These are phyloP conservation scores for Myriosclerotinia duriaeana DNA, from an alignment of 2,329 filamentous ascomycete genomes.

Conservation along the genomic window DNA sequence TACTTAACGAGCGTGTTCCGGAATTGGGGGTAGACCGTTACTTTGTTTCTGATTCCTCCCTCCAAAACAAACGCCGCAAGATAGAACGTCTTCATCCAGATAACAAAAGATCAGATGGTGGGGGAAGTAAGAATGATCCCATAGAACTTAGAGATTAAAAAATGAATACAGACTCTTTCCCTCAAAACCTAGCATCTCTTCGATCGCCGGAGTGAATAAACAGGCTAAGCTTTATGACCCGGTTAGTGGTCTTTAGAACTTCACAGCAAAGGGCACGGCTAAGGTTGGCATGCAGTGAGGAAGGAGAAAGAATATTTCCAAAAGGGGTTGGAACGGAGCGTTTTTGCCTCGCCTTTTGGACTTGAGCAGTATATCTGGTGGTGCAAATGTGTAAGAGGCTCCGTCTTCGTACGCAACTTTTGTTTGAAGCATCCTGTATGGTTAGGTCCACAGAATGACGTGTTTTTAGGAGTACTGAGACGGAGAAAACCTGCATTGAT, in stretches of 20 bases:
- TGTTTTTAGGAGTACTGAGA: neutral
- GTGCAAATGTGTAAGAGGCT: neutral
- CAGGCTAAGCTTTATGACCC: neutral
- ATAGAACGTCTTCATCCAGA: neutral
- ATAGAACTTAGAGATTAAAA: neutral
- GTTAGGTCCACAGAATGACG: neutral
- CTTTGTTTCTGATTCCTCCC: neutral
- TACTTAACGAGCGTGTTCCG: neutral
- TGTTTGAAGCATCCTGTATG: neutral
- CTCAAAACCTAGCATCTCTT: neutral
- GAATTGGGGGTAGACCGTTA: neutral
- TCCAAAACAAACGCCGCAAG: neutral
- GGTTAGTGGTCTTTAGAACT: no score
- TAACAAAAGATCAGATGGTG: neutral
- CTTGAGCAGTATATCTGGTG: neutral
- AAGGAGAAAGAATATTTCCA: neutral
- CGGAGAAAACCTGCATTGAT: conserved; percentile 1
- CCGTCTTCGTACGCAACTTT: neutral
- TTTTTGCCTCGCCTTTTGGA: neutral
- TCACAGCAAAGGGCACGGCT: neutral
- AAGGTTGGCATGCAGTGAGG: neutral
- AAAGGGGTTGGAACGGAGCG: neutral
- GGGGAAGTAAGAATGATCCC: neutral
- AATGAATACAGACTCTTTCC: neutral
- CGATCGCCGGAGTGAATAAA: neutral